Base-by-base conservation (phyloP, 2,329 filamentous ascomycete species). In the Colletotrichum theobromicola region DNA sequence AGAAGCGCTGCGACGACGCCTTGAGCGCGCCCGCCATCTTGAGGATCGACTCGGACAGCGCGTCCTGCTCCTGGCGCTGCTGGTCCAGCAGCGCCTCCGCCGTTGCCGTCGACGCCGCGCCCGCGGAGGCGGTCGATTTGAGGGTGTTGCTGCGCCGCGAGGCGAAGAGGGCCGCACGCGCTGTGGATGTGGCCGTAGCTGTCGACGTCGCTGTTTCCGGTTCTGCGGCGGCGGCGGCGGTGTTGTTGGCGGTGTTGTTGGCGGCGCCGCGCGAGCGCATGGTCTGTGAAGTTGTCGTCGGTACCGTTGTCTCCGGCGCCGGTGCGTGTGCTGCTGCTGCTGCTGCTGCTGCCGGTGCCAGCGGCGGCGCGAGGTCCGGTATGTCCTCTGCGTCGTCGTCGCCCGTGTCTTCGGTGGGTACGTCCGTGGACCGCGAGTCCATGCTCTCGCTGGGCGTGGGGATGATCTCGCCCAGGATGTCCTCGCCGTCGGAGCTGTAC, bases 61-160 rank as follows among this genome's bases (percentile, higher is more conserved):
- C 87, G 82, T 98, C 95, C 83, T 98, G 96, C 85, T 98, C 95
- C 68, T 87, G 88, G 67, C 94, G 93, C 80, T 98, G 92, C 80
- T 94, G 90, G 78, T 94, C 91, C 57, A 98, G 90, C 35, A 95
- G 89, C 1, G 92, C 89, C 85, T 98, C 95, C 1, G 91, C 88
- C 18, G 90, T 89, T 12, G 90, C 87, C 2, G 87, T 87, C 6
- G 87, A 85, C 5, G 83, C 79, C 8, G 84, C 78, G 13, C 84
- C 79, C 35, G 77, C 76, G 15, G 84, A 81, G 15, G 77, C 74
- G 15, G 83, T 80, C 12, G 78, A 70, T 26, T 77, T 77, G 53
- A 35, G 21, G 30, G 76, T 72, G 57, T 74, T 50, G 77, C 58
- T 68, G 69, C 83, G 79, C 58, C 83, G 82, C 76, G 78, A 82